Evolutionary conservation across 2,329 filamentous ascomycete genomes (phyloP), one percentile per base, ranked within the genome.

Genomic region (Alternaria metachromatica): DNA sequence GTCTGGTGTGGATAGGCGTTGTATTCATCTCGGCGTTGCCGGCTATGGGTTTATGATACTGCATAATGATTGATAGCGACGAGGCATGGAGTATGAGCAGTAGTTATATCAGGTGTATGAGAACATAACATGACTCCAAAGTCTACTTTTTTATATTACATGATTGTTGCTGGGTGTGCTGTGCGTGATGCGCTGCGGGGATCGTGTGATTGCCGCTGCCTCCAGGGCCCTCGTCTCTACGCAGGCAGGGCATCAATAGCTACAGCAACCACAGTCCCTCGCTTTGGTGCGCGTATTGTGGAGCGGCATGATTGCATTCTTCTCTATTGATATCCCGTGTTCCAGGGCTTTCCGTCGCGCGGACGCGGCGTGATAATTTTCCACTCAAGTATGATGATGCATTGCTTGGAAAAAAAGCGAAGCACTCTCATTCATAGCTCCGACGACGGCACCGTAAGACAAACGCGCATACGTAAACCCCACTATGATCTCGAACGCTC

Each of bases 51-150:
- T 62, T 64, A 67, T 49, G 61, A 71, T 58, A 59, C 69, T 70
- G 67, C 68, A 61, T 75, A 74, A 76, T 76, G 73, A 73, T 62
- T 68, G 66, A 28, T 65, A 58, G 49, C 46, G 63, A 59, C 51
- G 65, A 48, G 50, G 60, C 28, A 53, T 45, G 58, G 46, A 26
- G 62, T 30, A 55, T 56, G 55, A 45, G 43, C 37, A 62, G 58
- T 62, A 54, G 51, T 51, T 58, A 55, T 50, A 30, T 45, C 20
- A 49, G 46, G 60, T 28, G 60, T 45, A 56, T 44, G 46, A 30
- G 57, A 64, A 65, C 59, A 66, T 62, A 67, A 51, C 60, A 57
- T 63, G 61, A 66, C 60, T 68, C 66, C 58, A 45, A 64, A 65
- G 65, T 20, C 10, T 21, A 44, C 6, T 11, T 25, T 13, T 11